Base-by-base conservation (phyloP, 768 basidiomycete species). In the Mrakia hoshinonis region DNA sequence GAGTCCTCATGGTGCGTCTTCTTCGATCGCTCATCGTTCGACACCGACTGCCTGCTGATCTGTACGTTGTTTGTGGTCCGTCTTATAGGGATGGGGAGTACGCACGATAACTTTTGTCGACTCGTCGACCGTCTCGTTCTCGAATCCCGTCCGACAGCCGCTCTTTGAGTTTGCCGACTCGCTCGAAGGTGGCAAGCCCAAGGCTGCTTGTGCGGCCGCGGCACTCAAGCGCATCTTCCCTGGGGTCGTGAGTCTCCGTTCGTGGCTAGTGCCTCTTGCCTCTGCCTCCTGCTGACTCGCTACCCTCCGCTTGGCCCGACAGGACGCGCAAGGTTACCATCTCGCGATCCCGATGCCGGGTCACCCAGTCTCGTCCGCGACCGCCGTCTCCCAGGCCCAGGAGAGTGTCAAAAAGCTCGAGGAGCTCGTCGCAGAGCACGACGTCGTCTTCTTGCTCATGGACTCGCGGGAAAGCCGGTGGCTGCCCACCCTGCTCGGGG, bases 391-490 rank as follows among this genome's bases (percentile, higher is more conserved):
- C 22, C 84, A 87, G 75, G 82, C 85, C 0, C 83, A 85, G 76
- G 82, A 82, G n/a, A 88, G 92, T 74, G 86, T 97, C 0, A 80
- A 80, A 39, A 82, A 83, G 75, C 84, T 99, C 11, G 92, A 94
- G 76, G 78, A 83, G 31, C 84, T 98, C 20, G 84, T 98, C 69
- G 87, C 89, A 38, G 82, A 83, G 22, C 95, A 99, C 76, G 96
- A 99, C 76, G 94, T 83, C 0, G 83, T 97, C 3, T 98, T 93
- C 79, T 82, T 97, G 39, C 83, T 98, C 29, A 98, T 97, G 96
- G 96, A 98, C 78, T 97, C 93, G n/a, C 83, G 95, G 46, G 96
- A 99, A 80, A 93, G 91, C 75, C 81, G 96, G 55, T 99, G 96
- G 96, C 81, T 99, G 63, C 96, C 95, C 13, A 96, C 92, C 0